Percentiles rank a stretch among this genome's conserved stretches.
Evolutionary conservation across 768 basidiomycete species (phyloP).

Genomic region (Xerocomellus amylosporus): DNA sequence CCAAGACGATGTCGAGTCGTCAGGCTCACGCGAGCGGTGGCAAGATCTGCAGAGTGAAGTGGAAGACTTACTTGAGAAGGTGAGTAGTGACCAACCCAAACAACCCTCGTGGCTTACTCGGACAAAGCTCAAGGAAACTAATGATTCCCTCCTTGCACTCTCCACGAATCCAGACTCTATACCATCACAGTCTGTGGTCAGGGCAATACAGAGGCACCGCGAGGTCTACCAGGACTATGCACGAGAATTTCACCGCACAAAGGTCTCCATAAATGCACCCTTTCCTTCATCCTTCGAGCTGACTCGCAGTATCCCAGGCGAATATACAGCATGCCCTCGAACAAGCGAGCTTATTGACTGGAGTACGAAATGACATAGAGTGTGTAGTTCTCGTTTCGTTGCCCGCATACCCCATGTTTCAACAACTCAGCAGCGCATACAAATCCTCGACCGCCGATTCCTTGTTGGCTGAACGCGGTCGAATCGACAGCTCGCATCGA

Average conservation of each 20-base stretch:
- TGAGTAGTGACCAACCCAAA: constrained; percentile 31
- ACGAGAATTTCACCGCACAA: constrained; percentile 81
- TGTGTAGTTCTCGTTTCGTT: constrained; percentile 36
- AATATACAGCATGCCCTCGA: constrained; percentile 83
- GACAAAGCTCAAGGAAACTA: constrained; percentile 79
- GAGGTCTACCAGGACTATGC: constrained; percentile 88
- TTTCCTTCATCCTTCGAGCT: background rate
- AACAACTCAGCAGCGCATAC: constrained; percentile 65
- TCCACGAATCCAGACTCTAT: constrained; percentile 60
- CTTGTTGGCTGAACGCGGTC: constrained; percentile 80
- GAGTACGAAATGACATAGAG: constrained; percentile 97
- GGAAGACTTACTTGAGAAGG: constrained; percentile 85
- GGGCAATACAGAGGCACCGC: constrained; percentile 85
- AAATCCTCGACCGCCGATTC: constrained; percentile 87
- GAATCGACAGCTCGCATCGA: constrained; percentile 88
- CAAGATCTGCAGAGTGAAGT: constrained; percentile 83
- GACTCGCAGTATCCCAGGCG: constrained; percentile 41
- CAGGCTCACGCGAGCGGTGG: constrained; percentile 70
- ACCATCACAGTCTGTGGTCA: constrained; percentile 79
- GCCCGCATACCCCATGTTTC: background rate
- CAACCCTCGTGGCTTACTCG: constrained; percentile 7
- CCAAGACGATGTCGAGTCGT: constrained; percentile 61
- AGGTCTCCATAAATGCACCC: constrained; percentile 44
- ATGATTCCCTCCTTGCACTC: constrained; percentile 70
- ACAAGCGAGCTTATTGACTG: constrained; percentile 81